Evolutionary conservation across 495 filamentous ascomycete species (phyloP).

Genomic region (Neurospora hispaniola): DNA sequence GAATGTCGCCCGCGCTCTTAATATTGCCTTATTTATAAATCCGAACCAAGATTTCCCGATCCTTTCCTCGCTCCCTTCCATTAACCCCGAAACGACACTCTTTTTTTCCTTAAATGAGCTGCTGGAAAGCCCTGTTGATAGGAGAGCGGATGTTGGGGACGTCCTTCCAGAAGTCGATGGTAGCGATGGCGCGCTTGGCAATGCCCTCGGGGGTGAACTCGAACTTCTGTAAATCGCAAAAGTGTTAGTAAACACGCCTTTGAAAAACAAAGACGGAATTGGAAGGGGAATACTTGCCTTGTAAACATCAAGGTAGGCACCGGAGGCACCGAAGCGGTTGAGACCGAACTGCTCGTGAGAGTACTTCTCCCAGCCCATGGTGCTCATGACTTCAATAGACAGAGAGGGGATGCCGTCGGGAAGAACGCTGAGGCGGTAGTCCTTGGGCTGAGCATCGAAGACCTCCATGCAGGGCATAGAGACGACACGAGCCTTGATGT

Average conservation of each 20-base stretch:
- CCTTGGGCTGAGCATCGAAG: slow-evolving; percentile 88
- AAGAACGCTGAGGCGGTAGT: slow-evolving; percentile 81
- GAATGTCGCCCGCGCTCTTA: neutral
- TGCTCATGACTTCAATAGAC: slow-evolving; percentile 90
- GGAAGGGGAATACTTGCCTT: slow-evolving; percentile 48
- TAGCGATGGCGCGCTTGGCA: slow-evolving; percentile 82
- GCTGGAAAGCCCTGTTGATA: slow-evolving; percentile 85
- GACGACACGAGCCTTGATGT: slow-evolving; percentile 81
- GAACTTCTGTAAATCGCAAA: slow-evolving; percentile 61
- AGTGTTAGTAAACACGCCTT: slow-evolving; percentile 5
- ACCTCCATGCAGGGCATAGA: slow-evolving; percentile 97
- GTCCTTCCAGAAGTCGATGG: slow-evolving; percentile 95
- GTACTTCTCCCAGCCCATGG: slow-evolving; percentile 94
- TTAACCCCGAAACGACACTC: neutral
- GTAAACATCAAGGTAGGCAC: slow-evolving; percentile 96
- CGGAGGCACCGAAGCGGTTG: slow-evolving; percentile 95
- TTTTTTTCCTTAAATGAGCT: slow-evolving; percentile 54
- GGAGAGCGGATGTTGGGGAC: slow-evolving; percentile 80
- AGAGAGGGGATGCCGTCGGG: slow-evolving; percentile 91
- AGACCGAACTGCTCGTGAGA: slow-evolving; percentile 98
- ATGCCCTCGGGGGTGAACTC: slow-evolving; percentile 97
- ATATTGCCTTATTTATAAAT: neutral
- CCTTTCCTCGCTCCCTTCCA: neutral
- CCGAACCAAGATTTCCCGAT: neutral
- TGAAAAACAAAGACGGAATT: neutral